Conservation (phyloP, 1,284 basidiomycete genomes). For the Limonomyces culmigenus region DNA sequence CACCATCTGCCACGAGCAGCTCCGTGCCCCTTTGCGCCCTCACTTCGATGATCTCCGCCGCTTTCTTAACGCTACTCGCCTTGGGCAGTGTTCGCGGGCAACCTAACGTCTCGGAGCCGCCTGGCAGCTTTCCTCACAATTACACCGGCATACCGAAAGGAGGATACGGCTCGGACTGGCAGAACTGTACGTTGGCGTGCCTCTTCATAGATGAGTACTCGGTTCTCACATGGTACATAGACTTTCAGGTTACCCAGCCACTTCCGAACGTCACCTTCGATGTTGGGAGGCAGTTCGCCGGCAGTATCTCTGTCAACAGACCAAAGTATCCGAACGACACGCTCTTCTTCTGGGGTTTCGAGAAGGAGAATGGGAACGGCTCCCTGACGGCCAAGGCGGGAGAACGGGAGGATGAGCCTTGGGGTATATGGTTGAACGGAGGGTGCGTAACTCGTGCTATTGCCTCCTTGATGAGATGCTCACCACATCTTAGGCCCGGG, state of each 20-base stretch:
- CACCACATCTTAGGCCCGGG: constrained; percentile 23
- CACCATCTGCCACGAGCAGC: too few species aligned
- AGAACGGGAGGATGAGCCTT: constrained; percentile 28
- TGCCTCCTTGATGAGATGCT: not conserved
- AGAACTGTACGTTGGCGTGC: constrained; percentile 10
- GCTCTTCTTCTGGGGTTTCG: constrained; percentile 57
- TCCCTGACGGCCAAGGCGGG: constrained; percentile 29
- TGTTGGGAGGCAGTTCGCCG: constrained; percentile 40
- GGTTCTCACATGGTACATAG: constrained; percentile 4
- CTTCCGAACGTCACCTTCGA: constrained; percentile 51
- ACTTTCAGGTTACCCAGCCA: constrained; percentile 10
- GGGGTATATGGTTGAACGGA: constrained; percentile 65
- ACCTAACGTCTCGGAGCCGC: too few species aligned
- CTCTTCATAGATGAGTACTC: not conserved
- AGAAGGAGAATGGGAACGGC: constrained; percentile 36
- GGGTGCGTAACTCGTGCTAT: constrained; percentile 24
- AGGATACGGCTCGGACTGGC: constrained; percentile 14
- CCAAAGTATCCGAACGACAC: constrained; percentile 53
- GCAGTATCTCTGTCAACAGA: constrained; percentile 49
- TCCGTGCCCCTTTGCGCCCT: too few species aligned
- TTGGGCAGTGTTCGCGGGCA: too few species aligned
- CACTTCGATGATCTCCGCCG: too few species aligned
- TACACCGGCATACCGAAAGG: constrained; percentile 7
- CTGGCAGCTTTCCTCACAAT: constrained; percentile 10
- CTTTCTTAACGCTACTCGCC: too few species aligned